Evolutionary conservation across 768 basidiomycete species (phyloP), one percentile per base, ranked within the genome.

Genomic region (Asterophora parasitica): DNA sequence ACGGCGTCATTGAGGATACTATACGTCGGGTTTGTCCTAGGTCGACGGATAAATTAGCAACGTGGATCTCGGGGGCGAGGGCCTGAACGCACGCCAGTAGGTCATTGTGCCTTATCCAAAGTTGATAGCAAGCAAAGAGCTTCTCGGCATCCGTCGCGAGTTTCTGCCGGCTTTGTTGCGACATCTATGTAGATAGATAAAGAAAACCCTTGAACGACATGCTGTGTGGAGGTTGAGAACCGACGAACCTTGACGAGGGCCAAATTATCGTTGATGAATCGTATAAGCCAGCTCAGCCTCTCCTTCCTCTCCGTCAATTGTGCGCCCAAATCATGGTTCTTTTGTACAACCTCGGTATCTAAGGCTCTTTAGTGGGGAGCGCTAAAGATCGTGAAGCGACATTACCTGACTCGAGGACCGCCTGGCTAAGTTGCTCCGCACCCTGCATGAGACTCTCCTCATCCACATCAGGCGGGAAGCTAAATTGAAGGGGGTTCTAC

Each of bases 131-230:
- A 1, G 90, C 87, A 52, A 84, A 84, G 13, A 95, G 72, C 58
- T 89, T 91, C 65, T 96, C 94, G 1, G 90, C 91, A 59, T 96
- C 88, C 15, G 75, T 78, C 31, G 82, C 84, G 13, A 97, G 70
- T 20, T 74, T 73, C 57, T 92, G 83, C 15, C 92, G 79, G 50
- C 83, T 81, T 32, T 74, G 65, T 69, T 90, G 90, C 7, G 92
- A 85, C 64, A 95, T 83, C 91, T 94, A n/a, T n/a, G n/a, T n/a
- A 57, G 16, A 36, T 6, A 23, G 23, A 23, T 23, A 30, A 46
- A 44, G 32, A 42, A 11, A 38, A 4, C 26, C 30, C 11, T 36
- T 33, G n/a, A 35, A 35, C 19, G 30, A 15, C 33, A 30, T 23
- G 19, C 12, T 16, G 42, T 27, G 9, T 10, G 45, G 33, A 42